Evolutionary conservation across 2,329 filamentous ascomycete species (phyloP).

Genomic region (Chalaropsis ovoidea): DNA sequence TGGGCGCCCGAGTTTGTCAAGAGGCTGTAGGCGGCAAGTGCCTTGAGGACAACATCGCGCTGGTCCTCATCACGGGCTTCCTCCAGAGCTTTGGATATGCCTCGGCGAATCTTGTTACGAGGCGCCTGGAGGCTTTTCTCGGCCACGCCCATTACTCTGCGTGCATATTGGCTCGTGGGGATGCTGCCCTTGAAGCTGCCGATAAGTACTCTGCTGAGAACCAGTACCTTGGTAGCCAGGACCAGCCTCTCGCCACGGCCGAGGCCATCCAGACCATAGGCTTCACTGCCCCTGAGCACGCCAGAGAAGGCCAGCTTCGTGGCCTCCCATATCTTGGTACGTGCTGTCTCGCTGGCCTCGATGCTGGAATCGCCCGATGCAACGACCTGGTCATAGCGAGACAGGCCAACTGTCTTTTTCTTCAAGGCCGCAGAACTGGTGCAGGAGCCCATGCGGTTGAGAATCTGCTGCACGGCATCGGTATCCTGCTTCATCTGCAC

Average conservation of each 20-base stretch:
- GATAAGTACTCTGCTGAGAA: constrained; percentile 63
- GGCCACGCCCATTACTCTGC: constrained; percentile 45
- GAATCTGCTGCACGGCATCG: constrained; percentile 57
- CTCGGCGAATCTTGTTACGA: constrained; percentile 52
- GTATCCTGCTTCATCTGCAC: constrained; percentile 78
- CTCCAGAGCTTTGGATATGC: constrained; percentile 59
- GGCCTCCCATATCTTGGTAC: constrained; percentile 42
- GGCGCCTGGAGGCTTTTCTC: constrained; percentile 54
- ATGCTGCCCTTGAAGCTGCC: constrained; percentile 54
- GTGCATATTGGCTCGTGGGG: constrained; percentile 32
- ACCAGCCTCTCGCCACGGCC: constrained; percentile 44
- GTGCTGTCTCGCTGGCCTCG: constrained; percentile 34
- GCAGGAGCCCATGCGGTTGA: constrained; percentile 61
- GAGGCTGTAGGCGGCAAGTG: constrained; percentile 72
- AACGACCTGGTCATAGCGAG: constrained; percentile 35
- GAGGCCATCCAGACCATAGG: constrained; percentile 28
- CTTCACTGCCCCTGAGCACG: constrained; percentile 38
- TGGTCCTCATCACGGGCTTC: constrained; percentile 45
- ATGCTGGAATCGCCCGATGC: constrained; percentile 28
- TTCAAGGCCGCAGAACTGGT: constrained; percentile 66
- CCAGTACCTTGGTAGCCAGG: constrained; percentile 58
- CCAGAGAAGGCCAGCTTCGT: constrained; percentile 43
- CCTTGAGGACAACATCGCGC: constrained; percentile 53
- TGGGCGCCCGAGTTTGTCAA: constrained; percentile 67
- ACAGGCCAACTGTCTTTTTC: constrained; percentile 51